Base-by-base conservation (phyloP, 768 basidiomycete genomes). In the Trametopsis cervina region DNA sequence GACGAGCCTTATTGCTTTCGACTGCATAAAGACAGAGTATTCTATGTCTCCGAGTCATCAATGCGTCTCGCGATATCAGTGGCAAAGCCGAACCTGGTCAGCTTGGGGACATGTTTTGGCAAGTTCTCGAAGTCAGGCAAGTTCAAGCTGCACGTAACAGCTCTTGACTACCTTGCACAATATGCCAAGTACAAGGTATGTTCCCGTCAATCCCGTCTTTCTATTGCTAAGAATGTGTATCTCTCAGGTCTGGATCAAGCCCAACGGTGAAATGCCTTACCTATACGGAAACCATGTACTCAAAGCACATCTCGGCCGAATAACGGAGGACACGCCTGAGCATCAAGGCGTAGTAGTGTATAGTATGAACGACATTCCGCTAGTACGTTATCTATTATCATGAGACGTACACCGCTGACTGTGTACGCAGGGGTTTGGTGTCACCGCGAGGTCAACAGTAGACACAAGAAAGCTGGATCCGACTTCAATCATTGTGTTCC, bases 201-300 rank as follows among this genome's bases (percentile, higher is more conserved):
- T 17, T 17, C 11, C 46, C 2, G 10, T 40, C 9, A 47, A 42
- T 29, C 24, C 40, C 23, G 17, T 4, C 26, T n/a, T 15, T 21
- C 49, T 27, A 49, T 20, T 42, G 45, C 50, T 15, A 6, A 44
- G 29, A 21, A 27, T 11, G 18, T 42, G 9, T 11, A 15, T 11
- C 24, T 2, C 22, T 3, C 51, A 97, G 95, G 80, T 98, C 15
- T 99, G 96, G 96, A 92, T 99, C 64, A 99, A 99, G 66, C 85
- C 94, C 21, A 95, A 98, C 55, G 96, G 96, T 60, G 96, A 99
- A 69, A 95, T 99, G 85, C 96, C 96, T 1, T 99, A 95, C 76
- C 70, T 99, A 29, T 99, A 99, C 61, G 96, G 96, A 48, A 99
- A 99, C 63, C 94, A 99, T 69, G 85, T 98, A 50, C 80, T 97